Evolutionary conservation across 2,329 filamentous ascomycete genomes (phyloP).

Genomic region (Penicillium sclerotigenum): DNA sequence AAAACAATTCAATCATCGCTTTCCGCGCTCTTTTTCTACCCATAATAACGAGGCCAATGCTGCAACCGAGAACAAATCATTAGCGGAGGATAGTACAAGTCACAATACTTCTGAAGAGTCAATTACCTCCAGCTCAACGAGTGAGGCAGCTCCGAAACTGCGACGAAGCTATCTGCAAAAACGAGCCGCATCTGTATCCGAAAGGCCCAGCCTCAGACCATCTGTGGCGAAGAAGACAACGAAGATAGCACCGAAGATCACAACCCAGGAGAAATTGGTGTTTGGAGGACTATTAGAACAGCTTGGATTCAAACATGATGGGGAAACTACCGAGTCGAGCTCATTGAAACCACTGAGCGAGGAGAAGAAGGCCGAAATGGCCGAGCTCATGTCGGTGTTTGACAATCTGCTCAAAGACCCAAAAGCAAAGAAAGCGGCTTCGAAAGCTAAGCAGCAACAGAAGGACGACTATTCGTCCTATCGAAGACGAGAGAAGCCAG

Average conservation of each 20-base stretch:
- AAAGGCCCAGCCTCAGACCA: not conserved
- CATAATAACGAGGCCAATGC: not conserved
- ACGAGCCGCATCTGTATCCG: conserved; percentile 14
- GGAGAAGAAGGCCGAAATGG: conserved; percentile 20
- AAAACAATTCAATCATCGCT: conserved; percentile 8
- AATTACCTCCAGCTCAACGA: not conserved
- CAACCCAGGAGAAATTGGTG: conserved; percentile 17
- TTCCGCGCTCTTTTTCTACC: conserved; percentile 18
- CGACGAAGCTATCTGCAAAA: conserved; percentile 26
- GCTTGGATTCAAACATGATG: conserved; percentile 8
- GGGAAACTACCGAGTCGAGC: not conserved
- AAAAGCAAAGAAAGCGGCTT: not conserved
- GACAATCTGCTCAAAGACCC: conserved; percentile 9
- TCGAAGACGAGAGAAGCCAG: not conserved
- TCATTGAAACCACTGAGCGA: conserved; percentile 6
- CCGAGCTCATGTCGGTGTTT: conserved; percentile 21
- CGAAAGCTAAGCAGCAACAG: not conserved
- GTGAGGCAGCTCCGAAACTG: conserved; percentile 3
- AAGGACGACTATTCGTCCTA: not conserved
- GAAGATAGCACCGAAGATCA: conserved; percentile 18
- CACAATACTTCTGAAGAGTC: conserved; percentile 3
- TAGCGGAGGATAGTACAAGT: not conserved
- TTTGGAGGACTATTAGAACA: conserved; percentile 23
- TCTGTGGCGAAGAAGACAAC: not conserved
- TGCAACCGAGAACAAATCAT: not conserved